Base-by-base conservation (phyloP, 495 filamentous ascomycete species). In the Halenospora varia region DNA sequence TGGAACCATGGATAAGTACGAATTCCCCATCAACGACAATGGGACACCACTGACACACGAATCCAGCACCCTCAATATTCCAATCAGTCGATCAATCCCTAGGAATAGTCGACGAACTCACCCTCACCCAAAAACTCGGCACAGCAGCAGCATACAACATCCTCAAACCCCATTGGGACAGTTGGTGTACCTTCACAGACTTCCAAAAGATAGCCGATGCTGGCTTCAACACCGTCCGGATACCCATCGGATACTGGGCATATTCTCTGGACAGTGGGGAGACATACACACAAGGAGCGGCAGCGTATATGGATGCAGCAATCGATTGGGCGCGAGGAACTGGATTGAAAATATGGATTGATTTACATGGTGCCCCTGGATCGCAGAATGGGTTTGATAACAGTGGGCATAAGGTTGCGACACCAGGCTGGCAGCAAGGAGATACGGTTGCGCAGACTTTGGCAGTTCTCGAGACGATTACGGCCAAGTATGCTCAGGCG, bases 351-450 rank as follows among this genome's bases (percentile, higher is more conserved):
- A 79, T 90, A 40, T 78, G 85, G 62, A 67, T 69, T 25, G 64
- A 67, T 51, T 48, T 68, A 47, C 59, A 63, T 56, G 51, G 62
- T 75, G 87, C 82, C 19, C 89, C 88, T 19, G 87, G 86, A n/a
- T 87, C 82, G n/a, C 89, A 92, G 65, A 92, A 92, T 62, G 89
- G 89, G 17, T 91, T 89, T 67, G 89, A 90, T 68, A 90, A 92
- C 68, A 84, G 78, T 51, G 88, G 88, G 10, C 76, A 77, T 53
- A 81, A 80, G 60, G n/a, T 57, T 8, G 83, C 83, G 20, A 59
- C 71, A 6, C 77, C 89, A 45, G 65, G 77, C 17, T 91, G 88
- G 88, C 77, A 80, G 51, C 70, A 77, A 53, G 82, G 78, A 8
- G 63, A 82, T 60, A 85, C 79, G 2, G 77, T 86, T 17, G 51